A percentile compares a stretch with the other conserved stretches of the same genome.
Evolutionary conservation across 2,329 filamentous ascomycete species (phyloP).

Genomic region (Aspergillus quadrilineatus): DNA sequence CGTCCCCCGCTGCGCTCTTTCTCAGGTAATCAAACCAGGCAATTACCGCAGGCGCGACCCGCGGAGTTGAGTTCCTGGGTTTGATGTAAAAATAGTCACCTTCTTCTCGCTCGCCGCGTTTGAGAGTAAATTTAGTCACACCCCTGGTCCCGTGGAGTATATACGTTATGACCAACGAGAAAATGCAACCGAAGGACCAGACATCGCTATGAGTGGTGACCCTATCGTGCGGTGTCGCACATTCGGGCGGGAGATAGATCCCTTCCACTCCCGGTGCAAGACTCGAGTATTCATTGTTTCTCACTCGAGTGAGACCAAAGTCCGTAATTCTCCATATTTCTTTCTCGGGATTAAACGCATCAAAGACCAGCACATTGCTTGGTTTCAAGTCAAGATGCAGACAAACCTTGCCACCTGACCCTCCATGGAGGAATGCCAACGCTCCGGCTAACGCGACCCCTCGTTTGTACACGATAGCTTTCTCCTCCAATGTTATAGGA

Average conservation of each 20-base stretch:
- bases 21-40: conserved; percentile 18
- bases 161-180: conserved; percentile 42
- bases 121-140: conserved; percentile 22
- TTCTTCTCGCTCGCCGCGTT: conserved; percentile 22
- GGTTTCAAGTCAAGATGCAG: conserved; percentile 47
- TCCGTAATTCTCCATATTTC: conserved; percentile 44
- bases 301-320: conserved; percentile 44
- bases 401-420: conserved; percentile 37
- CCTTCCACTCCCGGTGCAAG: conserved; percentile 31
- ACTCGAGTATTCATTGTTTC: conserved; percentile 21
- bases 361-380: conserved; percentile 36
- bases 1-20: background rate
- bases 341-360: conserved; percentile 4
- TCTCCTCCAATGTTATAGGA: conserved; percentile 11
- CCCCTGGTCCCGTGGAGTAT: conserved; percentile 32
- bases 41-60: conserved; percentile 15
- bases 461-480: conserved; percentile 28
- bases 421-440: conserved; percentile 41
- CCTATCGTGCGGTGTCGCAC: conserved; percentile 18
- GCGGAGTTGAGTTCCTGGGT: background rate
- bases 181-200: conserved; percentile 44
- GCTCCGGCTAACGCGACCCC: conserved; percentile 36
- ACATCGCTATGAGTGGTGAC: conserved; percentile 42
- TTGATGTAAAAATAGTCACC: conserved; percentile 24
- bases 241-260: conserved; percentile 42